Conservation (phyloP, 345 rosid species). For the Acer yangbiense region DNA sequence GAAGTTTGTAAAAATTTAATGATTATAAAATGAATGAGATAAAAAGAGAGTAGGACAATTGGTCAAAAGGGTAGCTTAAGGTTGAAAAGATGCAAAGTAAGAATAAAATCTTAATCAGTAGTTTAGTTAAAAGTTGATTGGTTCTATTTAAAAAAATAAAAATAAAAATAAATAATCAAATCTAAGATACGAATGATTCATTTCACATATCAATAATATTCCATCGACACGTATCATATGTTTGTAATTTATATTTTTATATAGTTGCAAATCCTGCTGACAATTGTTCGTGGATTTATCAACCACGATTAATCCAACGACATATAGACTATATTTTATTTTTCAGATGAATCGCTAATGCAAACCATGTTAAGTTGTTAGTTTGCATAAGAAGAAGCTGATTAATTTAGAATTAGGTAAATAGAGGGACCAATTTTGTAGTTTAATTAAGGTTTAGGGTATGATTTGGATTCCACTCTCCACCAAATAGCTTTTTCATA, state of each 20-base stretch:
- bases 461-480: slow-evolving; percentile 46
- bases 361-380: not conserved
- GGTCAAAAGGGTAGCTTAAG: slow-evolving; percentile 44
- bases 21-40: not conserved
- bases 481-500: slow-evolving; percentile 23
- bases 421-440: not conserved
- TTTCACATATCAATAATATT: slow-evolving; percentile 12
- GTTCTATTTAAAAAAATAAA: not conserved
- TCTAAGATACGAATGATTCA: slow-evolving; percentile 8
- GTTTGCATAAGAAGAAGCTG: not conserved
- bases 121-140: slow-evolving; percentile 16
- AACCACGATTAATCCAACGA: not conserved
- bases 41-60: not conserved
- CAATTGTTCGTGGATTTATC: too few species aligned
- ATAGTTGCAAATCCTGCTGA: too few species aligned
- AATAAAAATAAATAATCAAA: not conserved
- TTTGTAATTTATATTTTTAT: too few species aligned
- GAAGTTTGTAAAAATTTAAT: not conserved
- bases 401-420: not conserved
- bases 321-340: not conserved
- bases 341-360: not conserved
- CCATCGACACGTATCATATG: not conserved
- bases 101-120: slow-evolving; percentile 33
- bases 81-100: slow-evolving; percentile 27
- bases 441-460: slow-evolving; percentile 24